Conservation (phyloP, 75 land plant species). For the Picea sitchensis region DNA sequence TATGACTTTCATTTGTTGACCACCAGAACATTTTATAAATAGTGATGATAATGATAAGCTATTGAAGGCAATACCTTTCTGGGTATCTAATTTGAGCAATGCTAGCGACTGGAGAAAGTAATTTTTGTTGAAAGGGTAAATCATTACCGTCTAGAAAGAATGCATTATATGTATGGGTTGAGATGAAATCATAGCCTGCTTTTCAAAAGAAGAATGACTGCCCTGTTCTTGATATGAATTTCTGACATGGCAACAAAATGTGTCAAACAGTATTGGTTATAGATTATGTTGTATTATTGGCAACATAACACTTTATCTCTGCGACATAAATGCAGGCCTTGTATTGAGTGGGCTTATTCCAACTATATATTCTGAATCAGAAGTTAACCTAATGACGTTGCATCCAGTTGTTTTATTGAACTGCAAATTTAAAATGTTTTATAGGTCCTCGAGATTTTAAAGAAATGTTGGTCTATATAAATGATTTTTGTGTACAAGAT, state of each 20-base stretch:
- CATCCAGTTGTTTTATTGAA: neutral
- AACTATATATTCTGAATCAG: neutral
- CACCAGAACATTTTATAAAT: neutral
- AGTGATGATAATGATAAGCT: neutral
- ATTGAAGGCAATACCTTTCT: neutral
- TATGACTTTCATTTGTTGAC: neutral
- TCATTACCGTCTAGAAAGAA: neutral
- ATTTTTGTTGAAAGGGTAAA: neutral
- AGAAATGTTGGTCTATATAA: no score
- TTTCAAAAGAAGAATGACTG: neutral
- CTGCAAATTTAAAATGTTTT: neutral
- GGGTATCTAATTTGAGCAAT: neutral
- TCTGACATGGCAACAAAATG: neutral
- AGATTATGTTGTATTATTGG: neutral
- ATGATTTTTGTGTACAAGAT: no score
- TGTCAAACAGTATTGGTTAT: neutral
- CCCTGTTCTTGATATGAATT: neutral
- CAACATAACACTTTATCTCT: neutral
- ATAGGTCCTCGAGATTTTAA: no score
- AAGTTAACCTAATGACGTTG: neutral
- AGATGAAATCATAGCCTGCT: neutral
- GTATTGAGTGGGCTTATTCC: neutral
- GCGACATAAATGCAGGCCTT: neutral
- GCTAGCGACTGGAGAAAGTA: neutral
- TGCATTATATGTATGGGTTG: neutral